Base-by-base conservation (phyloP, 1,284 basidiomycete species). In the Apiotrichum gracile region DNA sequence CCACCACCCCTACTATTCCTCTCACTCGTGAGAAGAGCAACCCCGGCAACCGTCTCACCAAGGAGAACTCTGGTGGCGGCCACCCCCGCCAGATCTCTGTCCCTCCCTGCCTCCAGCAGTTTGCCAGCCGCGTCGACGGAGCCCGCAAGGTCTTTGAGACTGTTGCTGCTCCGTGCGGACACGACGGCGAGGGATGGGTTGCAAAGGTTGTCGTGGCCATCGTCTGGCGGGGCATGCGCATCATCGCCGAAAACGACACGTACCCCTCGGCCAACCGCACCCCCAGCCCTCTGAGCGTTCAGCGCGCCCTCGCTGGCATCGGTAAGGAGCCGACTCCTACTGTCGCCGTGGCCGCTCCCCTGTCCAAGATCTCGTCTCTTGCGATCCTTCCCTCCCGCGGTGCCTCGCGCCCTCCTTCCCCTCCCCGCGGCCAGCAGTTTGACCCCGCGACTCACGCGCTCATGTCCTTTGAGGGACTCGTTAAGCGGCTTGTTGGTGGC, bases 161-260 rank as follows among this genome's bases (percentile, higher is more conserved):
- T 46, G 59, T 77, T 40, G 68, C 70, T 12, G 63, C 57, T 25
- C 70, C 71, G 2, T 75, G 74, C 56, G 61, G 62, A 27, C 72
- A 75, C 35, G 74, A 74, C 45, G 75, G 75, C 33, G 74, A 77
- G 60, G 72, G 68, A 10, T 77, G 75, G 75, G 61, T 73, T 19
- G 73, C 74, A 22, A 72, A 72, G 27, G 66, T 77, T 9, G 65
- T 74, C 29, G 74, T 76, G 12, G 64, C 74, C 5, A 65, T 72
- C 6, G 64, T 73, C 34, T 77, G 75, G 75, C 70, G 70, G 44
- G 75, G 72, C 13, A 72, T 77, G n/a, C n/a, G n/a, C n/a, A n/a
- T n/a, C n/a, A n/a, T n/a, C n/a, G n/a, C 65, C 21, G 69, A 70
- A 26, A 68, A 65, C 42, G 68, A 72, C 31, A 52, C 48, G 38